Conservation (phyloP, 441 rosid genomes). For the Brassica balearica region DNA sequence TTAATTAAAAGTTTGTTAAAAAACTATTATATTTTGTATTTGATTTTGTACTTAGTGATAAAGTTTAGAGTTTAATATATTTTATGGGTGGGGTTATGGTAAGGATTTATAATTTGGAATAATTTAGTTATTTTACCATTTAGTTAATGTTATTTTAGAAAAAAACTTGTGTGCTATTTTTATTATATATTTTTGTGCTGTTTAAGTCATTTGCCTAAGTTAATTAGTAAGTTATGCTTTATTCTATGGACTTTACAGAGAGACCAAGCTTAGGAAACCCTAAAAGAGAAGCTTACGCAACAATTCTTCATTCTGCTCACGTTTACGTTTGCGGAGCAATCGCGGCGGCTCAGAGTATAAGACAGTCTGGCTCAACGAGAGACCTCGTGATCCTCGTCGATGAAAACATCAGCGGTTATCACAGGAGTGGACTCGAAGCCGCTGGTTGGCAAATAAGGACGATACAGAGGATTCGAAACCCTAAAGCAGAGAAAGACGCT, state of each 20-base stretch:
- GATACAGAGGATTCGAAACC: slow-evolving; percentile 84
- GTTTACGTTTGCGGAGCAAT: slow-evolving; percentile 96
- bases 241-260: slow-evolving; percentile 44
- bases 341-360: slow-evolving; percentile 89
- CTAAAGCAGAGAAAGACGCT: slow-evolving; percentile 93
- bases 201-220: neutral
- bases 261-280: slow-evolving; percentile 58
- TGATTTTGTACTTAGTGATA: too few relatives aligned
- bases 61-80: too few relatives aligned
- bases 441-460: slow-evolving; percentile 91
- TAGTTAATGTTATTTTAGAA: too few relatives aligned
- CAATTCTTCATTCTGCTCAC: slow-evolving; percentile 93
- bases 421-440: slow-evolving; percentile 87
- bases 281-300: slow-evolving; percentile 84
- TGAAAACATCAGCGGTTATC: slow-evolving; percentile 76
- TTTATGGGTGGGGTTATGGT: too few relatives aligned
- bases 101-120: too few relatives aligned
- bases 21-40: too few relatives aligned
- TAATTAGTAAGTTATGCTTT: neutral
- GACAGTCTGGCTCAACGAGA: slow-evolving; percentile 77
- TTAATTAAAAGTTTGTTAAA: too few relatives aligned
- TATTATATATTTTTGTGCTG: too few relatives aligned
- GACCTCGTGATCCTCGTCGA: slow-evolving; percentile 95
- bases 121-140: too few relatives aligned
- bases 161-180: too few relatives aligned